Conservation (phyloP, 192 early-diverging fungal species). For the Coemansia guatemalensis region DNA sequence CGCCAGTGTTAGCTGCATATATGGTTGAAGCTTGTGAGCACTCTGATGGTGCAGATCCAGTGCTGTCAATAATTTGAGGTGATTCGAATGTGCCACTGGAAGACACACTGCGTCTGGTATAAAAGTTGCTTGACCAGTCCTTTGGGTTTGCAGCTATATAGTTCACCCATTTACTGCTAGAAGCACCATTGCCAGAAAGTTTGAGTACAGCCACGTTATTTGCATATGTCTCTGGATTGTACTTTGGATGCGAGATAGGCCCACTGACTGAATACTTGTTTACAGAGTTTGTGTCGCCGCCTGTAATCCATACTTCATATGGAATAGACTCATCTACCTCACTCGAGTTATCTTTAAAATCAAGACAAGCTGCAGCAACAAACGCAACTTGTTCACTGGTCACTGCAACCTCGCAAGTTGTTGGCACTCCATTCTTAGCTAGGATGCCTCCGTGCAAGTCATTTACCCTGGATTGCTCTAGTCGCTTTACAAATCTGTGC, state of each 20-base stretch:
- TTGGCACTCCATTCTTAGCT: conserved; percentile 27
- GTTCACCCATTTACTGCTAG: conserved; percentile 23
- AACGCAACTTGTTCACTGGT: conserved; percentile 42
- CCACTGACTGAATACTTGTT: conserved; percentile 20
- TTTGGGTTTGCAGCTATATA: conserved; percentile 42
- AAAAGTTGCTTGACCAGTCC: conserved; percentile 38
- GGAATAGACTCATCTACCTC: conserved; percentile 1
- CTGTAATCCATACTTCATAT: conserved; percentile 35
- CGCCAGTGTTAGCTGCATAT: conserved; percentile 25
- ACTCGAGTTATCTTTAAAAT: conserved; percentile 19
- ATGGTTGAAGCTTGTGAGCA: conserved; percentile 23
- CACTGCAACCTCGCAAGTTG: conserved; percentile 42
- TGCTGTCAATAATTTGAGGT: conserved; percentile 9
- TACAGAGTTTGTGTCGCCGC: conserved; percentile 19
- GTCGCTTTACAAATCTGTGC: conserved; percentile 28
- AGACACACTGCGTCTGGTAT: conserved; percentile 9
- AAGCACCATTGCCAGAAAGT: conserved; percentile 11
- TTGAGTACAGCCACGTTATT: conserved; percentile 41
- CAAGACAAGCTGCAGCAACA: conserved; percentile 40
- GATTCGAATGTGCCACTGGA: conserved; percentile 7
- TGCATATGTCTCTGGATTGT: conserved; percentile 34
- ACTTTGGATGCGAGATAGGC: conserved; percentile 23
- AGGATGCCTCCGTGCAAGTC: conserved; percentile 31
- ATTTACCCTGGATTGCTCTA: conserved; percentile 15
- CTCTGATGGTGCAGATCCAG: conserved; percentile 9